phyloP scores from a whole-genome alignment of 2,329 filamentous ascomycete genomes.

The Colletotrichum orbiculare region DNA sequence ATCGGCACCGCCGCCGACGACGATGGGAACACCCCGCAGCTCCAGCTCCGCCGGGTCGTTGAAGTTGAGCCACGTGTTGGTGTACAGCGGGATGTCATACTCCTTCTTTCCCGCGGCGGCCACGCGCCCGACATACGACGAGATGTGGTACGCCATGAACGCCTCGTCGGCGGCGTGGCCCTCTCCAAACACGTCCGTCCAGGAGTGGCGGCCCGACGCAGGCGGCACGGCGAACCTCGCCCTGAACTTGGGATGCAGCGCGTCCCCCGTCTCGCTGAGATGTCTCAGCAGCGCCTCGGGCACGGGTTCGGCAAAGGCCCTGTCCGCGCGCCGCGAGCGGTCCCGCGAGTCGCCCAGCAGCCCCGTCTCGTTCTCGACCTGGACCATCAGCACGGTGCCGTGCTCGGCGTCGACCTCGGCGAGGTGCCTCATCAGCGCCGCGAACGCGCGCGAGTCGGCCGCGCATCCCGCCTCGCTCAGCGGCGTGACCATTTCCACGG shows the following conservation, averaged over 20 bases:
- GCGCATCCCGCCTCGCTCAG: constrained; percentile 43
- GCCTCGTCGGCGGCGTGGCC: constrained; percentile 45
- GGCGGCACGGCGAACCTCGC: constrained; percentile 42
- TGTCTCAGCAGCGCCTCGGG: constrained; percentile 43
- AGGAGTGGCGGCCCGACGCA: constrained; percentile 41
- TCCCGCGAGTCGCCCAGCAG: constrained; percentile 64
- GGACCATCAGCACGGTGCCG: constrained; percentile 65
- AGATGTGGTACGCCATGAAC: constrained; percentile 51
- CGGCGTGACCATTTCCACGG: constrained; percentile 48
- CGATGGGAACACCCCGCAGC: constrained; percentile 45
- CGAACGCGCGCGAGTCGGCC: constrained; percentile 48
- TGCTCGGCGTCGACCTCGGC: constrained; percentile 57
- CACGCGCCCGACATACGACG: constrained; percentile 48
- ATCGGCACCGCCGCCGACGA: constrained; percentile 48
- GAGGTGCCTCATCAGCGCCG: constrained; percentile 45
- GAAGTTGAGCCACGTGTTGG: constrained; percentile 51
- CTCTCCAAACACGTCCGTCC: constrained; percentile 48
- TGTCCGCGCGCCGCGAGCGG: constrained; percentile 52
- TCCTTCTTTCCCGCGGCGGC: constrained; percentile 48
- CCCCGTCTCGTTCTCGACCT: constrained; percentile 68
- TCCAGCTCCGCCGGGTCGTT: constrained; percentile 46
- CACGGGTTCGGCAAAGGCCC: constrained; percentile 50
- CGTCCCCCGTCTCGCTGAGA: constrained; percentile 35
- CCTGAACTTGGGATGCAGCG: constrained; percentile 45
- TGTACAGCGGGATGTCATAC: constrained; percentile 48